A percentile compares a stretch with the other conserved stretches of the same genome.
phyloP scores from a whole-genome alignment of 2,329 filamentous ascomycete species.

The Aspergillus fumigatiaffinis region DNA sequence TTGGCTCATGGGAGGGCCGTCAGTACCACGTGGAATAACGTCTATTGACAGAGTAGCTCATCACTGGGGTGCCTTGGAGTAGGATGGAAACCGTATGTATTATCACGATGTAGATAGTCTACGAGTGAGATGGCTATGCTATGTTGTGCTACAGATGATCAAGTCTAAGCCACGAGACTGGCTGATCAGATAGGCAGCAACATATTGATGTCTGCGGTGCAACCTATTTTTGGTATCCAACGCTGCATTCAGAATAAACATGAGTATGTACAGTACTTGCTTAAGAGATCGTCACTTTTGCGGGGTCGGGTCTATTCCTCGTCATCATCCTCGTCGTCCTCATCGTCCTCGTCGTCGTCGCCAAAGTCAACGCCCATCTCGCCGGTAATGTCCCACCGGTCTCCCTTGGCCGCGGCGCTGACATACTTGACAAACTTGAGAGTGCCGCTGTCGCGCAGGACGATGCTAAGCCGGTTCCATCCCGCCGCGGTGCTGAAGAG shows the following conservation, averaged over 20 bases:
- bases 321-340: conserved; percentile 20
- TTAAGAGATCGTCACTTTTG: conserved; percentile 2
- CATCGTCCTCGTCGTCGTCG: conserved; percentile 46
- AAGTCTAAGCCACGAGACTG: not conserved
- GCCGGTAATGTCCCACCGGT: conserved; percentile 86
- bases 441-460: conserved; percentile 79
- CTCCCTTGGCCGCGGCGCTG: conserved; percentile 73
- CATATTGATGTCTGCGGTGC: not conserved
- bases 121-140: not conserved
- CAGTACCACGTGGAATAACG: not conserved
- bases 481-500: conserved; percentile 64
- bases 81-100: not conserved
- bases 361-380: conserved; percentile 67
- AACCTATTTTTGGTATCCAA: not conserved
- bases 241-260: not conserved
- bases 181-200: not conserved
- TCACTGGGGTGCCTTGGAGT: not conserved
- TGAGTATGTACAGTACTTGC: conserved; percentile 1
- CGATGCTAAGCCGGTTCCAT: conserved; percentile 92
- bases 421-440: conserved; percentile 97
- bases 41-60: not conserved
- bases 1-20: not conserved
- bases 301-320: conserved; percentile 4
- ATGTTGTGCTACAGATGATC: not conserved
- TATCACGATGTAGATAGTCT: not conserved